Evolutionary conservation across 495 filamentous ascomycete genomes (phyloP), one percentile per base, ranked within the genome.

Genomic region (Neurospora tetrasperma): DNA sequence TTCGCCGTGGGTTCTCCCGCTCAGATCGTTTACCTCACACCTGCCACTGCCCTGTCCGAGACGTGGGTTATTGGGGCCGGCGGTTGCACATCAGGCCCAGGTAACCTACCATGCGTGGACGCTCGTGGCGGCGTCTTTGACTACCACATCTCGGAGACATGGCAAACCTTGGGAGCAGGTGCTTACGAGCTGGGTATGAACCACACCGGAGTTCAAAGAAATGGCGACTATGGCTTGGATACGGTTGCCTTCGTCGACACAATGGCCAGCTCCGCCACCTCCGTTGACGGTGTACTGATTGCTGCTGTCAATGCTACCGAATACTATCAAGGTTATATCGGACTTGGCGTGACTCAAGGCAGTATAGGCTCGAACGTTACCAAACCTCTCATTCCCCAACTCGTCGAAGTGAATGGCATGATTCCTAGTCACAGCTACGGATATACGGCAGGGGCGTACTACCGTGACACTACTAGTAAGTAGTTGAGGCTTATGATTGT

Each of bases 361-460:
- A 81, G 74, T 39, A 85, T 86, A 54, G 78, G 79, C 39, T 59
- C 75, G 38, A 81, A 81, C 48, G 71, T 82, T n/a, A 78, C 78
- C 40, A 76, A 78, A 46, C 81, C 73, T 18, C 78, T 79, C 71
- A 80, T 82, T 72, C 75, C 84, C 4, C 80, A 83, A 39, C 76
- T 90, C 54, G 85, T 86, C 42, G 80, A 88, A 70, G 79, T 83
- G 48, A 79, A 83, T 70, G 86, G 86, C 40, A 74, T 73, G 2
- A 89, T 90, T 71, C 87, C 89, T 38, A 90, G 88, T 70, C 83
- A 89, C 59, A 89, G 85, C 74, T 92, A 90, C 76, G 89, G 89
- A 68, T 92, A 89, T 76, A 91, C 90, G 7, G 89, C 90, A 59
- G 90, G 90, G 3, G 89, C 89, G 46, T 85, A 86, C 71, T 91